Percentiles rank a stretch among this genome's conserved stretches.
Conservation (phyloP, 2,329 filamentous ascomycete species). For the Cryphonectria naterciae region DNA sequence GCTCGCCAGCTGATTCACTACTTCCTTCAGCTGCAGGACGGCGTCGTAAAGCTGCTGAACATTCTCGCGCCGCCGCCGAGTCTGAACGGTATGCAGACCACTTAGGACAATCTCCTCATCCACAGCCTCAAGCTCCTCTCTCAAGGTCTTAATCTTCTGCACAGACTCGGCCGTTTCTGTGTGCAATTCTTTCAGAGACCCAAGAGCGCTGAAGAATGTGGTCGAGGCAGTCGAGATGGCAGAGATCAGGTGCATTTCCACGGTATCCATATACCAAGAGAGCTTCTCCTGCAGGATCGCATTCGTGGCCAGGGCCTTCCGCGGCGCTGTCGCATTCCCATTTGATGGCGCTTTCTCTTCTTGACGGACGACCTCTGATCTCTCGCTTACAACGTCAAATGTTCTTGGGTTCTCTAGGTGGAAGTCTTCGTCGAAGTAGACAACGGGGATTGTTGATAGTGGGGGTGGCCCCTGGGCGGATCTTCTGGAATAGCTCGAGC, state of each 20-base stretch:
- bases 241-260: constrained; percentile 94
- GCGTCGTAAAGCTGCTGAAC: constrained; percentile 80
- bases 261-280: constrained; percentile 99
- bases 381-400: constrained; percentile 95
- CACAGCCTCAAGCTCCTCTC: constrained; percentile 77
- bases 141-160: constrained; percentile 77
- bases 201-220: constrained; percentile 93
- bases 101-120: constrained; percentile 86
- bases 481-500: constrained; percentile 58
- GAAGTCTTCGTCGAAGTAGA: constrained; percentile 96
- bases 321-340: constrained; percentile 62
- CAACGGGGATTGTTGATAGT: constrained; percentile 84
- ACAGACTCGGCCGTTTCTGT: constrained; percentile 92
- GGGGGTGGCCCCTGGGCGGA: constrained; percentile 76
- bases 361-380: constrained; percentile 89
- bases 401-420: constrained; percentile 94
- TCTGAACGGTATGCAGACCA: constrained; percentile 83
- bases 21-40: constrained; percentile 78
- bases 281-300: constrained; percentile 97
- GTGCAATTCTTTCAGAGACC: constrained; percentile 87
- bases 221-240: constrained; percentile 95
- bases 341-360: constrained; percentile 59
- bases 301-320: constrained; percentile 92
- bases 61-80: constrained; percentile 82
- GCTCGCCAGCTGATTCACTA: constrained; percentile 73